These are phyloP conservation scores for Ceratocystis ficicola DNA, from an alignment of 2,329 filamentous ascomycete species.

Conservation along the genomic window DNA sequence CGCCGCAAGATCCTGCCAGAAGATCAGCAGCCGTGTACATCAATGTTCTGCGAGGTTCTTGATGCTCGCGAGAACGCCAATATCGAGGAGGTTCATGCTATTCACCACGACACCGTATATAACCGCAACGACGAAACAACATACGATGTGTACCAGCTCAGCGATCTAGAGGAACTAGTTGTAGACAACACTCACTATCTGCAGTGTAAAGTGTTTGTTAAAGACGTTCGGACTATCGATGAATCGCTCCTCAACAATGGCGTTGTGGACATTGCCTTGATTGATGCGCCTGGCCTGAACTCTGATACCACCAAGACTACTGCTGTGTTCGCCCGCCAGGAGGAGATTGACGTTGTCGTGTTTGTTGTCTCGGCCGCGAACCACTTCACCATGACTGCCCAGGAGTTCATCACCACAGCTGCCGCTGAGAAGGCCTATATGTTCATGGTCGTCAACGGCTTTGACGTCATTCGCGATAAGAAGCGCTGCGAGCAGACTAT, in stretches of 20 bases:
- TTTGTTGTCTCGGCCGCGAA: constrained; percentile 97
- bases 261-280: constrained; percentile 93
- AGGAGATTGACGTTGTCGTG: constrained; percentile 97
- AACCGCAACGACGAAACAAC: constrained; percentile 86
- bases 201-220: constrained; percentile 95
- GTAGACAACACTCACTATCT: constrained; percentile 77
- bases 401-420: constrained; percentile 91
- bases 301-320: constrained; percentile 95
- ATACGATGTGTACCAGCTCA: constrained; percentile 72
- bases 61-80: constrained; percentile 84
- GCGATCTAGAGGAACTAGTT: constrained; percentile 77
- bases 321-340: constrained; percentile 89
- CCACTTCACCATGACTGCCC: constrained; percentile 94
- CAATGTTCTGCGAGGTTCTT: constrained; percentile 94
- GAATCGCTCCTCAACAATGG: constrained; percentile 94
- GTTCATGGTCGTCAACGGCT: constrained; percentile 97
- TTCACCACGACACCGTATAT: constrained; percentile 69
- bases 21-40: constrained; percentile 95
- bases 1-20: constrained; percentile 87
- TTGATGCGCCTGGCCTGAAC: constrained; percentile 91
- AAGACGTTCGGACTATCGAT: constrained; percentile 76
- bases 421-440: constrained; percentile 96
- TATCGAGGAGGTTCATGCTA: constrained; percentile 88
- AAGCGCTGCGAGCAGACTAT: constrained; percentile 85
- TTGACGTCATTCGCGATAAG: constrained; percentile 87